Evolutionary conservation across 208 protist species (phyloP), one percentile per base, ranked within the genome.

Genomic region (Strigomonas culicis): DNA sequence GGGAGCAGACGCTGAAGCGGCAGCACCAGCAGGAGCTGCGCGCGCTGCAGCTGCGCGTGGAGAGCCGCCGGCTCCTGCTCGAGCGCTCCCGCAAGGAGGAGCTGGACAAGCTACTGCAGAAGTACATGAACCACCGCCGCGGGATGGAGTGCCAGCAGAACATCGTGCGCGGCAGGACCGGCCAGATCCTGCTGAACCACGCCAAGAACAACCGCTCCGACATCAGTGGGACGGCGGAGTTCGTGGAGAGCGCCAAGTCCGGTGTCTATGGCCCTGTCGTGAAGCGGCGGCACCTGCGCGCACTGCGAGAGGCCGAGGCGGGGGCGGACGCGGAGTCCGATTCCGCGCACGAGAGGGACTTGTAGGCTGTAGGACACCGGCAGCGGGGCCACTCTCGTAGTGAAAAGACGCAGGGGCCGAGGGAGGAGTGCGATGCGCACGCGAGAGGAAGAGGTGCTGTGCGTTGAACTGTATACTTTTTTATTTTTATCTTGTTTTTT

Each of bases 121-220:
- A 81, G 17, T 97, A 95, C 78, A 79, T 96, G 47, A 96, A 95
- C 75, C 74, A 84, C 19, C 84, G 88, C 32, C 75, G 84, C 10
- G 82, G 80, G 51, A 81, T 97, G 59, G 86, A 94, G 69, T 79
- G 66, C 19, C 88, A 95, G 36, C 91, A 97, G 50, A 92, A 91
- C 63, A 93, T 97, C 68, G 83, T 95, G 50, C 87, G 88, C 25
- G 83, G 72, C 58, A 94, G 92, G 72, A 95, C 88, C 0, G 91
- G 88, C 21, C 82, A 76, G 21, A 66, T 95, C 34, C 75, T 97
- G 47, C 73, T 94, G 27, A 94, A 95, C 68, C 88, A 97, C 59
- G 84, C 91, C 13, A 84, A 71, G 60, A 97, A 97, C 60, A 88
- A 57, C 34, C 88, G 89, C 60, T 83, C 80, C 49, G 87, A 97